A percentile compares a stretch with the other conserved stretches of the same genome.
These are phyloP conservation scores for Chlorella vulgaris DNA, from an alignment of 139 green algal species.

Conservation along the genomic window DNA sequence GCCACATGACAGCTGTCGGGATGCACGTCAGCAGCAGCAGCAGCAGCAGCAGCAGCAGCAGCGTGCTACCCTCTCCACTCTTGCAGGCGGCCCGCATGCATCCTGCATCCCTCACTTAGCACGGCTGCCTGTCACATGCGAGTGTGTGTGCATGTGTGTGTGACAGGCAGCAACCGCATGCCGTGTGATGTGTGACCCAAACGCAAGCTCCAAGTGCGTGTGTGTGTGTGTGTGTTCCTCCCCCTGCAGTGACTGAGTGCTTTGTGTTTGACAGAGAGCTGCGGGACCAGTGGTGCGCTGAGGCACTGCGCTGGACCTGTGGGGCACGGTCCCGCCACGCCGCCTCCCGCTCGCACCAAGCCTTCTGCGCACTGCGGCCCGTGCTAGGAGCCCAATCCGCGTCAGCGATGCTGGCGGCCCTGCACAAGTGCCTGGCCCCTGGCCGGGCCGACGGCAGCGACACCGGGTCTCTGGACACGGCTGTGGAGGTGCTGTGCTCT, in stretches of 20 bases:
- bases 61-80: too few species aligned
- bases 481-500: conserved; percentile 49
- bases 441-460: conserved; percentile 25
- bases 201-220: too few species aligned
- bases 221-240: too few species aligned
- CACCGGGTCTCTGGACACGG: conserved; percentile 41
- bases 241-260: conserved; percentile 39
- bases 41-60: too few species aligned
- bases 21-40: too few species aligned
- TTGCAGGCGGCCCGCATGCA: too few species aligned
- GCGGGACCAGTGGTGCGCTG: conserved; percentile 71
- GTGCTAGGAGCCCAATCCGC: conserved; percentile 64
- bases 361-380: conserved; percentile 80
- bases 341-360: conserved; percentile 77
- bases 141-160: too few species aligned
- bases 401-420: conserved; percentile 69
- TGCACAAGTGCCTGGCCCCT: conserved; percentile 76
- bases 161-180: too few species aligned
- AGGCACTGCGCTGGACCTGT: conserved; percentile 82
- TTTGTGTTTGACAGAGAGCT: conserved; percentile 65
- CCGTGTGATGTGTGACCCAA: too few species aligned
- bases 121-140: too few species aligned
- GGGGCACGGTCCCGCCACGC: conserved; percentile 67
- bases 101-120: too few species aligned
- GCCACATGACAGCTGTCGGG: too few species aligned